Evolutionary conservation across 768 basidiomycete species (phyloP), one percentile per base, ranked within the genome.

Genomic region (Tylopilus sp.): DNA sequence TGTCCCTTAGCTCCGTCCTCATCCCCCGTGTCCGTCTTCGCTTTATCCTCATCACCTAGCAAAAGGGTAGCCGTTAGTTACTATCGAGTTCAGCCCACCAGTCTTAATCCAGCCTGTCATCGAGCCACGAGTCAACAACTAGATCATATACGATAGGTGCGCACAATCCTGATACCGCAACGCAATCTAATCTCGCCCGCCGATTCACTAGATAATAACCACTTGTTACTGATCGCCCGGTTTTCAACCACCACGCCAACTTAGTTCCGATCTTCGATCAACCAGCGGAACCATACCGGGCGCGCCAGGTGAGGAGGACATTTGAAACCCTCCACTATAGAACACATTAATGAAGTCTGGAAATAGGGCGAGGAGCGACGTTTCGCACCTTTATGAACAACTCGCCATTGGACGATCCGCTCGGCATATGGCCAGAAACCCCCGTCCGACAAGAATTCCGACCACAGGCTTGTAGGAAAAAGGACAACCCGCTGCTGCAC

Each of bases 101-200:
- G n/a, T n/a, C n/a, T n/a, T n/a, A n/a, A n/a, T n/a, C n/a, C n/a
- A n/a, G n/a, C n/a, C n/a, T n/a, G n/a, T n/a, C n/a, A n/a, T n/a
- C n/a, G n/a, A n/a, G n/a, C n/a, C n/a, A n/a, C n/a, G n/a, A n/a
- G n/a, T n/a, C n/a, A n/a, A n/a, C n/a, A n/a, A n/a, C n/a, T n/a
- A n/a, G n/a, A n/a, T n/a, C n/a, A n/a, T n/a, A n/a, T n/a, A n/a
- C n/a, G n/a, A n/a, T n/a, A n/a, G n/a, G n/a, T n/a, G n/a, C n/a
- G n/a, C n/a, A 70, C 22, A 81, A 84, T 57, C 77, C 84, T 16
- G 81, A 81, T 44, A 85, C 90, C 55, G 68, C 83, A n/a, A 80
- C 88, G 73, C 78, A 81, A 0, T 82, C n/a, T 65, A 61, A 89
- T 51, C 77, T 94, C 46, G 76, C 83, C n/a, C n/a, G n/a, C n/a